A percentile compares a stretch with the other conserved stretches of the same genome.
phyloP scores from a whole-genome alignment of 1,139 yeast species.

The Pichia cactophila region DNA sequence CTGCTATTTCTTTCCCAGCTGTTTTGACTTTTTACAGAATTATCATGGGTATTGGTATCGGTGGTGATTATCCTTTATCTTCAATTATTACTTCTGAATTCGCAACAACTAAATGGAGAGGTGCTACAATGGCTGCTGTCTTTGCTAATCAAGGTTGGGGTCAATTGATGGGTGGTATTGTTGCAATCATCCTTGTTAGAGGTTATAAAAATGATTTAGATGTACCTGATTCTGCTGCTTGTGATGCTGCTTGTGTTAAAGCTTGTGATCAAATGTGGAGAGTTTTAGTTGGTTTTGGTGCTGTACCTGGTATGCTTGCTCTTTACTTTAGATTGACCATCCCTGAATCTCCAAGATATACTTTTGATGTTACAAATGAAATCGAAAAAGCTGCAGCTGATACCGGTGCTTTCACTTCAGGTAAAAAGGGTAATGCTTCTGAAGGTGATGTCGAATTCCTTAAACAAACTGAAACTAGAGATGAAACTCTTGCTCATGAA shows the following conservation, averaged over 20 bases:
- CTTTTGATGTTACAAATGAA: slow-evolving; percentile 62
- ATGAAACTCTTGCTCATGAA: slow-evolving; percentile 27
- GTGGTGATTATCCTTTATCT: slow-evolving; percentile 98
- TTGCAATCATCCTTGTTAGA: slow-evolving; percentile 63
- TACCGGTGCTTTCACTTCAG: slow-evolving; percentile 40
- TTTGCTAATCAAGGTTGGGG: slow-evolving; percentile 94
- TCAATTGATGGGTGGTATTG: slow-evolving; percentile 78
- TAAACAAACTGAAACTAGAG: slow-evolving; percentile 30
- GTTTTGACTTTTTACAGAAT: slow-evolving; percentile 70
- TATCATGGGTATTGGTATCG: slow-evolving; percentile 93
- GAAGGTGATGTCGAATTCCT: slow-evolving; percentile 27
- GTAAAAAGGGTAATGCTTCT: slow-evolving; percentile 39
- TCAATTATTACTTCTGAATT: slow-evolving; percentile 87
- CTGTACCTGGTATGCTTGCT: slow-evolving; percentile 79
- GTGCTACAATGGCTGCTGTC: slow-evolving; percentile 91
- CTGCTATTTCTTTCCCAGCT: slow-evolving; percentile 67
- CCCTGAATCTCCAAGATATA: slow-evolving; percentile 89
- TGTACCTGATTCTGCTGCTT: slow-evolving; percentile 45
- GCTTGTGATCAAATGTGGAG: slow-evolving; percentile 96
- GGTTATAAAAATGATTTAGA: slow-evolving; percentile 57
- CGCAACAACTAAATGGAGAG: slow-evolving; percentile 90
- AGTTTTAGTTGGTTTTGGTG: slow-evolving; percentile 77
- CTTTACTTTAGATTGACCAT: slow-evolving; percentile 85
- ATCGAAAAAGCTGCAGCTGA: slow-evolving; percentile 61
- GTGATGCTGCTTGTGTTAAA: slow-evolving; percentile 52